Evolutionary conservation across 106 monocot genomes (phyloP).

Genomic region (Dendrobium chrysotoxum): DNA sequence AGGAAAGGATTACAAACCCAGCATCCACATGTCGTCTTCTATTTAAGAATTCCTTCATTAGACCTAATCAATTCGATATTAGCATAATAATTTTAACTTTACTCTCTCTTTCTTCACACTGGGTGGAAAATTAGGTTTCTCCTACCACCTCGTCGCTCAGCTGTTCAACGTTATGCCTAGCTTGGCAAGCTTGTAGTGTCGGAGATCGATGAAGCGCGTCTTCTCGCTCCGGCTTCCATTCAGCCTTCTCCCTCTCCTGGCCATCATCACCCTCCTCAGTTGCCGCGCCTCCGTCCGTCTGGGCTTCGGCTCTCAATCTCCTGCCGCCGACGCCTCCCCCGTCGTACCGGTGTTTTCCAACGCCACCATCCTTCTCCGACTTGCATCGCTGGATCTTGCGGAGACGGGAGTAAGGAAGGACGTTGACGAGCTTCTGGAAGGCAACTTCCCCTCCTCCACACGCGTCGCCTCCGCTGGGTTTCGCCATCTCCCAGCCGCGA

Average conservation of each 20-base stretch:
- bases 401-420: constrained; percentile 24
- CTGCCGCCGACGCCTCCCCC: background rate
- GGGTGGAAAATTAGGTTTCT: no score
- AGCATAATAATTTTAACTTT: no score
- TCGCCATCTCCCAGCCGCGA: constrained; percentile 10
- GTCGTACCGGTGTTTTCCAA: constrained; percentile 9
- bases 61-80: no score
- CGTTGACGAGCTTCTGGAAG: constrained; percentile 33
- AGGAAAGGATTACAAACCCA: no score
- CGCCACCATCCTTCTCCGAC: constrained; percentile 11
- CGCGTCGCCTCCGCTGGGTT: background rate
- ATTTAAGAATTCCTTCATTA: no score
- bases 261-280: constrained; percentile 31
- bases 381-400: constrained; percentile 19
- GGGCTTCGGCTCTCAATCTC: background rate
- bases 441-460: constrained; percentile 11
- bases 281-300: constrained; percentile 27
- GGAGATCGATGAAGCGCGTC: constrained; percentile 1
- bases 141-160: background rate
- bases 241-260: constrained; percentile 31
- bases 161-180: no score
- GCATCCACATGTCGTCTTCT: no score
- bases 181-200: background rate
- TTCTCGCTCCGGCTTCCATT: constrained; percentile 25
- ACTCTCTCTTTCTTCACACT: no score